Evolutionary conservation across 2,329 filamentous ascomycete genomes (phyloP), one percentile per base, ranked within the genome.

Genomic region (Ilyonectria sp.): DNA sequence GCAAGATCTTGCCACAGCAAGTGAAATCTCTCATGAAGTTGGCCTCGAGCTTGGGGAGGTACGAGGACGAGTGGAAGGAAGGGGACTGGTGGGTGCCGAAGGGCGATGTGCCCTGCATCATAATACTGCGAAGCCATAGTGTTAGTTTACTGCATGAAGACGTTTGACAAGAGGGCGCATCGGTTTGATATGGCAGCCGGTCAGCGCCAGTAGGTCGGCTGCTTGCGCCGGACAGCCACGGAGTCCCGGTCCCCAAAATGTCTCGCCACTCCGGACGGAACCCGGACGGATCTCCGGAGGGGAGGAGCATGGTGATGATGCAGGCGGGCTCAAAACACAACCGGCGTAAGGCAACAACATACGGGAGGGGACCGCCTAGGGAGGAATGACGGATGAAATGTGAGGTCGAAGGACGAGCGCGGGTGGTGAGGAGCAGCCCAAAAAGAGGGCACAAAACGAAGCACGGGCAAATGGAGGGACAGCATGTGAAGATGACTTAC

Each of bases 1-100:
- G 93, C 73, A 98, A 88, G 35, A 92, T 95, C 76, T 94, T 89
- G 76, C 94, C 94, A 82, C 96, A 99, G 84, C 96, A 99, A 59
- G 92, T 92, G 82, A 98, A 98, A 83, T 98, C 95, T 81, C 92
- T 92, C 94, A 98, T 97, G 81, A 98, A 99, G 78, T 95, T 96
- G 69, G 95, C 95, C 82, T 99, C 96, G 78, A 98, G 90, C 81
- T 97, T 98, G 10, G 95, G 95, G 1, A 98, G 89, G 79, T 98
- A 98, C 29, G 96, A 98, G 7, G 95, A 97, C 1, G 95, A 98
- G 81, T 98, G 95, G 76, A 94, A 97, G 1, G 95, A 98, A 0
- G 96, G 94, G n/a, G 95, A 97, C 80, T 95, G 92, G 75, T 95
- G 89, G 65, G 87, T 91, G 54, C 77, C 79, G 77, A 95, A 97